Percentiles rank a stretch among this genome's conserved stretches.
Conservation (phyloP, 331 rosid species). For the Phaseolus coccineus region DNA sequence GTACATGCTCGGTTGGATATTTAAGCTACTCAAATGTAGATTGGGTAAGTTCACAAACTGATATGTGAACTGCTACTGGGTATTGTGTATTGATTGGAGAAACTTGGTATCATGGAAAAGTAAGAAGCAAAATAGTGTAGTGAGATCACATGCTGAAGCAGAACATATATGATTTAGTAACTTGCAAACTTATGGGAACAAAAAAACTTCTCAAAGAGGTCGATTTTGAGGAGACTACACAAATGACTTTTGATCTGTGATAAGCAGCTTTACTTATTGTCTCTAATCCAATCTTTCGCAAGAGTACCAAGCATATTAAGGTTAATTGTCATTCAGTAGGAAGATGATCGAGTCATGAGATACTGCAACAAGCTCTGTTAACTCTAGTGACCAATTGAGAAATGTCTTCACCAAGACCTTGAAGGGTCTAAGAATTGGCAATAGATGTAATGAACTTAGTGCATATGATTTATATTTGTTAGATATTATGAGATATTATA, state of each 20-base stretch:
- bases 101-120: not conserved
- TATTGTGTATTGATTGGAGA: not conserved
- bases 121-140: not conserved
- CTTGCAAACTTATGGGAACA: not conserved
- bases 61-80: not conserved
- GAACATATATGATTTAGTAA: not conserved
- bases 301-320: not conserved
- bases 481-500: too few relatives aligned
- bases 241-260: not conserved
- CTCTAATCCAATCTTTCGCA: too few relatives aligned
- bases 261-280: not conserved
- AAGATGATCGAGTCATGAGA: not conserved
- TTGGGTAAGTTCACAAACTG: not conserved
- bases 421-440: too few relatives aligned
- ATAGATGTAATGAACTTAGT: too few relatives aligned
- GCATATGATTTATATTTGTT: too few relatives aligned
- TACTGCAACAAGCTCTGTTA: not conserved
- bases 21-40: not conserved
- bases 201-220: not conserved
- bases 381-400: too few relatives aligned
- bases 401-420: not conserved
- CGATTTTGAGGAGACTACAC: not conserved
- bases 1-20: not conserved
- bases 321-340: not conserved
- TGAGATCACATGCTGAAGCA: not conserved